A percentile compares a stretch with the other conserved stretches of the same genome.
Conservation (phyloP, 495 filamentous ascomycete genomes). For the Xylaria sp. region DNA sequence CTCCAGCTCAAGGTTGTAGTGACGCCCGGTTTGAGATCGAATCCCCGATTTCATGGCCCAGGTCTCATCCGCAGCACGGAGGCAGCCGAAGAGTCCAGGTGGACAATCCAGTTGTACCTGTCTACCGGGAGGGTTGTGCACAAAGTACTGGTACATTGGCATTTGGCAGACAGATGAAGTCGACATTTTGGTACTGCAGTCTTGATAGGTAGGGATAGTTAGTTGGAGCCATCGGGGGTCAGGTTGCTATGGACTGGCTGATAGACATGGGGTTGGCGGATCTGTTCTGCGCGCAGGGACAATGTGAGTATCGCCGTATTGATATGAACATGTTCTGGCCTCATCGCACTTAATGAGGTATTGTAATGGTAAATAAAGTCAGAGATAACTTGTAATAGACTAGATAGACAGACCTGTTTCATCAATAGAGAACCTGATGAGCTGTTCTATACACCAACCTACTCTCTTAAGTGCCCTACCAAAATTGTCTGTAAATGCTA, state of each 20-base stretch:
- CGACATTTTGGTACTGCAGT: neutral
- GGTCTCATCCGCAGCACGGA: neutral
- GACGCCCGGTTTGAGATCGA: conserved; percentile 4
- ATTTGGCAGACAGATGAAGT: neutral
- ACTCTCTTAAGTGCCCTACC: neutral
- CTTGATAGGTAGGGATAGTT: neutral
- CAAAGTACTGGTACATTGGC: conserved; percentile 4
- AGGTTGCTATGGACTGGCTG: neutral
- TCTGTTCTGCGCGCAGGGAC: neutral
- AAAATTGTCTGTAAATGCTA: conserved; percentile 1
- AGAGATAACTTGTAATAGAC: neutral
- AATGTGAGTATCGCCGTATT: neutral
- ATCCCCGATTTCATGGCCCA: neutral
- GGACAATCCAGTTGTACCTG: neutral
- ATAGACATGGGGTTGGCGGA: neutral
- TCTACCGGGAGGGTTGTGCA: neutral
- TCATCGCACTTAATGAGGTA: neutral
- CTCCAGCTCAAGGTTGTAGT: neutral
- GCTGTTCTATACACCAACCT: neutral
- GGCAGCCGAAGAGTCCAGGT: neutral
- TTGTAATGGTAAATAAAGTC: neutral
- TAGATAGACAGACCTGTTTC: neutral
- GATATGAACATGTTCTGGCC: neutral
- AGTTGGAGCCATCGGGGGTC: neutral
- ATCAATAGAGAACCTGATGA: neutral